Base-by-base conservation (phyloP, 2,329 filamentous ascomycete species). In the Teratosphaeria zuluensis region DNA sequence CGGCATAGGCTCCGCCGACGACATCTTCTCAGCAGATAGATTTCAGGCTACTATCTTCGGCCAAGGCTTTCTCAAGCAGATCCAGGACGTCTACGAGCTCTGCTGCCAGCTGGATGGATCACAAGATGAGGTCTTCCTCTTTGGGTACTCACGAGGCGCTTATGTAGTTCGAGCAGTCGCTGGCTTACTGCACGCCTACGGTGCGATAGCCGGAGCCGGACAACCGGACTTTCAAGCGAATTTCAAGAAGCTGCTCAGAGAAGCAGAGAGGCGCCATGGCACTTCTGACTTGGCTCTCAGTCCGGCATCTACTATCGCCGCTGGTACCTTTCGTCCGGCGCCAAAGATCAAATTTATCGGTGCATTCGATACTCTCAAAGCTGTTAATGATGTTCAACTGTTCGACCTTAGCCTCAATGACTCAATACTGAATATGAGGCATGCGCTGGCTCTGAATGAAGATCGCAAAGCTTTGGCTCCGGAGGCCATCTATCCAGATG, bases 361-460 rank as follows among this genome's bases (percentile, higher is more conserved):
- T 0, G 63, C 69, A 1, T 72, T 76, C 52, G 74, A 76, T 57
- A 73, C 72, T 3, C 64, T 75, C 14, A 74, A 69, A 55, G 63
- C 66, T 56, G 53, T 65, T 6, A 55, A 56, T 56, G 69, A 69
- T 42, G 65, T 65, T 38, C 60, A 57, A 19, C 58, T 65, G 48
- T 65, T 68, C 54, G 71, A 73, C 59, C 65, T 69, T 53, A 67
- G 65, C 31, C 68, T 71, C 61, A 70, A 74, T 38, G 61, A 61
- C 35, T 76, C 71, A 2, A 72, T 71, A 21, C 65, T 64, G 14
- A 66, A 74, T 53, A 62, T 75, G 35, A 67, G 74, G 28, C 74
- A 76, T 58, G 74, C 74, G 1, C 56, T 76, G 24, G 74, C 74
- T 1, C 60, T 77, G 7, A 73, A 76, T 57, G 74, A 77, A 59